A percentile compares a stretch with the other conserved stretches of the same genome.
Conservation (phyloP, 2,329 filamentous ascomycete species). For the Endothia cerciana region DNA sequence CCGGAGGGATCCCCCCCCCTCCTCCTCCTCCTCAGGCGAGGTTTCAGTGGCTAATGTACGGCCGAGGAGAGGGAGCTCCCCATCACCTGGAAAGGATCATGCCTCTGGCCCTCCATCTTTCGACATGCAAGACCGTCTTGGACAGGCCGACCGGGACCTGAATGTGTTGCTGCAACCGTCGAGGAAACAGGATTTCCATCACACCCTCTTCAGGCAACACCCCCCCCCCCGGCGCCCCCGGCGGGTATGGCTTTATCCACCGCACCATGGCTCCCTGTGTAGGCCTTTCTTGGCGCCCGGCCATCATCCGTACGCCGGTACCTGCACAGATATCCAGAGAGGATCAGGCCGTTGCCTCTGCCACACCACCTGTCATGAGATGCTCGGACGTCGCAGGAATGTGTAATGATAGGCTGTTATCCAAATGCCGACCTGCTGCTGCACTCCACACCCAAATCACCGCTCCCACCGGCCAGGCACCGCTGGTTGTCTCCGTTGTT, state of each 20-base stretch:
- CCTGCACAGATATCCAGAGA: not conserved
- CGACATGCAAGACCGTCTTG: not conserved
- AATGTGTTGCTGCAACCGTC: not conserved
- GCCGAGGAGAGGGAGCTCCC: no score
- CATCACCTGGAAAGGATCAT: not conserved
- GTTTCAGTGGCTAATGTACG: not conserved
- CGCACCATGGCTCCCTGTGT: not conserved
- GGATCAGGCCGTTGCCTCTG: not conserved
- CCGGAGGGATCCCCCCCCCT: not conserved
- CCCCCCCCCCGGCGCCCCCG: no score
- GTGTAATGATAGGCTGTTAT: not conserved
- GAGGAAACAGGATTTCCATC: not conserved
- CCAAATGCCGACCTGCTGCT: not conserved
- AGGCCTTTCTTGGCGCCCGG: not conserved
- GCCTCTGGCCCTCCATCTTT: not conserved
- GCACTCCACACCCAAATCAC: constrained; percentile 4
- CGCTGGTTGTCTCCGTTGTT: not conserved
- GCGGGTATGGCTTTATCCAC: no score
- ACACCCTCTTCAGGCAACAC: no score
- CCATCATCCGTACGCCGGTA: not conserved
- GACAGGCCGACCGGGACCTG: not conserved
- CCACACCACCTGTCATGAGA: not conserved
- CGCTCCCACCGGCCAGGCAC: not conserved
- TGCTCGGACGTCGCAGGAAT: not conserved
- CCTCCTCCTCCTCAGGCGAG: not conserved